Conservation (phyloP, 768 basidiomycete genomes). For the Amanita thiersii region DNA sequence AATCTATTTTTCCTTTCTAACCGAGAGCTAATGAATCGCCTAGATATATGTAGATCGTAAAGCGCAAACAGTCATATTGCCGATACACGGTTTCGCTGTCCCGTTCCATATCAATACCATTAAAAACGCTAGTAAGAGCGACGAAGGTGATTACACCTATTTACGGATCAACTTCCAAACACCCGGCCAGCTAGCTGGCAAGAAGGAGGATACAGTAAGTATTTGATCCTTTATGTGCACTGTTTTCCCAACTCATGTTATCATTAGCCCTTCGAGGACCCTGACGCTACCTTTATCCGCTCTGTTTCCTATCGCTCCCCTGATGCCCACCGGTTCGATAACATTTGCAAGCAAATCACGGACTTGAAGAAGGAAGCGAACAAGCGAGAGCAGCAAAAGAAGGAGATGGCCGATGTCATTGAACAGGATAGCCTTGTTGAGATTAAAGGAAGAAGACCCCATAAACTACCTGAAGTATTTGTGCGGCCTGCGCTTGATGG, state of each 20-base stretch:
- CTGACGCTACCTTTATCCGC: conserved; percentile 92
- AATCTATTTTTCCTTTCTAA: background rate
- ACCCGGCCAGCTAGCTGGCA: conserved; percentile 93
- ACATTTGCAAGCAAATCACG: conserved; percentile 85
- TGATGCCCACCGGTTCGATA: conserved; percentile 85
- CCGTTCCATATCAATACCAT: conserved; percentile 98
- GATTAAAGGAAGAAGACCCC: conserved; percentile 80
- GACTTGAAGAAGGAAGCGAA: conserved; percentile 95
- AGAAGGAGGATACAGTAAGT: conserved; percentile 93
- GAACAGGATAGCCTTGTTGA: conserved; percentile 90
- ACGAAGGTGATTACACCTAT: conserved; percentile 92
- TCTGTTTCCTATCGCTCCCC: conserved; percentile 90
- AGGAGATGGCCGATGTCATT: conserved; percentile 96
- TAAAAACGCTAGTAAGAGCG: conserved; percentile 95
- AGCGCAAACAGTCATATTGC: conserved; percentile 81
- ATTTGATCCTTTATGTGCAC: background rate
- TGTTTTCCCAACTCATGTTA: conserved; percentile 2
- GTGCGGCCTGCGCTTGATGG: conserved; percentile 91
- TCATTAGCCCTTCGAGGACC: conserved; percentile 86
- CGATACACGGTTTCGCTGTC: conserved; percentile 91
- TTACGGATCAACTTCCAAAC: conserved; percentile 98
- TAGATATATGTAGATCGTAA: conserved; percentile 92
- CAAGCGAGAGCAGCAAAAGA: conserved; percentile 95
- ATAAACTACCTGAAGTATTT: conserved; percentile 85
- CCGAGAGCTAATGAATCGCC: conserved; percentile 2